Evolutionary conservation across 345 rosid genomes (phyloP).

Genomic region (sweet orange (Citrus sinensis)): DVS_A1.0 CM039169.1:25483501-25484000

Average conservation of each 20-base stretch:
- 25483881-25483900: rapidly evolving
- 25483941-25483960: rapidly evolving
- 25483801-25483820: too few species aligned
- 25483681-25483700: too few species aligned
- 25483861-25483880: rapidly evolving
- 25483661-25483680: too few species aligned
- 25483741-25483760: neutral
- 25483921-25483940: rapidly evolving
- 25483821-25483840: rapidly evolving
- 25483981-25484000: too few species aligned
- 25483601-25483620: too few species aligned
- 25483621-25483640: too few species aligned
- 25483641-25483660: too few species aligned
- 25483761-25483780: neutral
- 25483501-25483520: neutral
- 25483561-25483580: neutral
- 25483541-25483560: neutral
- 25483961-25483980: rapidly evolving
- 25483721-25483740: too few species aligned
- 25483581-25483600: neutral
- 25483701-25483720: too few species aligned
- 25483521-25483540: neutral
- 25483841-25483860: too few species aligned
- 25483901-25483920: too few species aligned
- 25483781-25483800: neutral